Conservation (phyloP, 345 rosid species). For the Excoecaria agallocha region DNA sequence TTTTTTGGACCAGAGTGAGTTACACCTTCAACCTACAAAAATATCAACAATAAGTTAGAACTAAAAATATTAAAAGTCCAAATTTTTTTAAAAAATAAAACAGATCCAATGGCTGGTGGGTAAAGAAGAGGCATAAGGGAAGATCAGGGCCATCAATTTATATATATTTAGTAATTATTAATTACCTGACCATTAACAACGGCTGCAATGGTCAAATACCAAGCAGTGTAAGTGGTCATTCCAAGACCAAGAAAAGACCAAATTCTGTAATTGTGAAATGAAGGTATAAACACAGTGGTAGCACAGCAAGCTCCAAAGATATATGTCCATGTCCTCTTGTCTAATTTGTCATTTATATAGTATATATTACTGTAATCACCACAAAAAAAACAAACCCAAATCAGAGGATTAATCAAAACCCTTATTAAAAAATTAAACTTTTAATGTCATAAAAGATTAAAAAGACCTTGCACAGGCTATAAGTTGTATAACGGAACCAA, state of each 20-base stretch:
- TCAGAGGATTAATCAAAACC: conserved; percentile 15
- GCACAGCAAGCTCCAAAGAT: conserved; percentile 92
- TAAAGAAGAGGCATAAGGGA: background rate
- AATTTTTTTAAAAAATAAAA: background rate
- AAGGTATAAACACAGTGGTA: conserved; percentile 72
- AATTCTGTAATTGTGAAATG: conserved; percentile 78
- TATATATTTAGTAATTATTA: background rate
- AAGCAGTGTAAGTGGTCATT: conserved; percentile 90
- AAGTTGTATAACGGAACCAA: conserved; percentile 89
- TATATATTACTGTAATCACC: conserved; percentile 62
- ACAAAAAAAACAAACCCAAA: background rate
- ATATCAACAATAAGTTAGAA: background rate
- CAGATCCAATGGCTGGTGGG: conserved; percentile 4
- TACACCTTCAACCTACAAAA: conserved; percentile 52
- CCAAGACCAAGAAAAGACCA: conserved; percentile 87
- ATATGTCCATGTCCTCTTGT: conserved; percentile 92
- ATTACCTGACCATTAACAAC: conserved; percentile 65
- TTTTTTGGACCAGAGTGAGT: conserved; percentile 60
- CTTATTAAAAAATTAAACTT: background rate
- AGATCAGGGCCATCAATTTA: conserved; percentile 4
- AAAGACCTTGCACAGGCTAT: conserved; percentile 77
- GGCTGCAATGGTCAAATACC: conserved; percentile 71
- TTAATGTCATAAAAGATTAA: background rate
- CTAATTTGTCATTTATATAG: conserved; percentile 67
- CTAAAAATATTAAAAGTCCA: background rate